A percentile compares a stretch with the other conserved stretches of the same genome.
Evolutionary conservation across 345 rosid genomes (phyloP).

Genomic region (Aegle marmelos): DNA sequence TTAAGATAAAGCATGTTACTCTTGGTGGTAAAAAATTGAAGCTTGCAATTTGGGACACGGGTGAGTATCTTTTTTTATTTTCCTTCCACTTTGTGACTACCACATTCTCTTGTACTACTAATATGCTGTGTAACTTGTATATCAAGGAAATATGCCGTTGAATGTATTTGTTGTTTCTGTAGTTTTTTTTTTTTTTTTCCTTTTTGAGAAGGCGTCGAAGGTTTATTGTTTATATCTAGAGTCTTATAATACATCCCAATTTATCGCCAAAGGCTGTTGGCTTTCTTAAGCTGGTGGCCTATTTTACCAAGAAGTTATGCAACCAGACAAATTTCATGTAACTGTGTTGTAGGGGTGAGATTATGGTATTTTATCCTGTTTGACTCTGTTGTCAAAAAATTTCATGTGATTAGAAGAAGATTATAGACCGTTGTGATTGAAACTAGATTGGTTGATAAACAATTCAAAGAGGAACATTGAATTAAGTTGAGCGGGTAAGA

Average conservation of each 20-base stretch:
- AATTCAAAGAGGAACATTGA: not conserved
- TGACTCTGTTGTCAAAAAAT: not conserved
- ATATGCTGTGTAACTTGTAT: not conserved
- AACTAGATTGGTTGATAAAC: not conserved
- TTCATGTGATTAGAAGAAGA: not conserved
- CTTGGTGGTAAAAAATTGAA: conserved; percentile 80
- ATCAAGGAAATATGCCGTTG: not conserved
- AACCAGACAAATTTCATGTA: not conserved
- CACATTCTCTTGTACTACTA: not conserved
- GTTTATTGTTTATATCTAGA: not conserved
- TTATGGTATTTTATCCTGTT: not conserved
- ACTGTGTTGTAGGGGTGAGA: not conserved
- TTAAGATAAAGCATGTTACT: conserved; percentile 77
- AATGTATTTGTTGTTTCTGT: not conserved
- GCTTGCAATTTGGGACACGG: conserved; percentile 98
- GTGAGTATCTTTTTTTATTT: conserved; percentile 27
- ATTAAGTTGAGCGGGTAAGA: not conserved
- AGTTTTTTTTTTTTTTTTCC: too few relatives aligned
- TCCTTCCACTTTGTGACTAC: not conserved
- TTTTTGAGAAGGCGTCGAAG: not conserved
- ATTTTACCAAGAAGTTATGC: not conserved
- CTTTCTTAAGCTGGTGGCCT: not conserved
- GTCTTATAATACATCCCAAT: not conserved
- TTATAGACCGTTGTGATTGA: not conserved
- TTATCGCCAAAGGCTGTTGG: not conserved